Conservation (phyloP, 345 rosid genomes). For the Sonneratia alba region DNA sequence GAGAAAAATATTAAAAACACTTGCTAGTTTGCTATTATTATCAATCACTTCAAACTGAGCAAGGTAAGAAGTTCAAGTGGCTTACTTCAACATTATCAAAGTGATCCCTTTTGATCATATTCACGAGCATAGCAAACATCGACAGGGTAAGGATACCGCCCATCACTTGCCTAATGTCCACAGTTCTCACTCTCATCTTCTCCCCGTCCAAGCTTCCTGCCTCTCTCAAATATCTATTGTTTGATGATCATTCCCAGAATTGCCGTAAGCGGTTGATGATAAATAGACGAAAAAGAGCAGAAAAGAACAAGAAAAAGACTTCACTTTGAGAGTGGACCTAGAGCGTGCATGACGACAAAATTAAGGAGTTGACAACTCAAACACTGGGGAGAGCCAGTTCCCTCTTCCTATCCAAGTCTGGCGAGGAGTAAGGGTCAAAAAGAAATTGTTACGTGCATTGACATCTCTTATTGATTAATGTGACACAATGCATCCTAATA, state of each 20-base stretch:
- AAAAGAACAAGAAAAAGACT: not conserved
- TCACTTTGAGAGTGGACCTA: no score
- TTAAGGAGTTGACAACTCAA: not conserved
- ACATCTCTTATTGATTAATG: no score
- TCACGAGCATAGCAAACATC: constrained; percentile 24
- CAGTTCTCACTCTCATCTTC: not conserved
- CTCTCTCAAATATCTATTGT: not conserved
- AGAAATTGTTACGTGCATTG: no score
- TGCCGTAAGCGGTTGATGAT: not conserved
- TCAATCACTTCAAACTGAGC: not conserved
- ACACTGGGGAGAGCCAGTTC: not conserved
- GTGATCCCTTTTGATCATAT: constrained; percentile 32
- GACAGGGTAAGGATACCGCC: constrained; percentile 4
- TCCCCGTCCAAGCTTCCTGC: not conserved
- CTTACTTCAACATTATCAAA: constrained; percentile 19
- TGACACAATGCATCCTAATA: no score
- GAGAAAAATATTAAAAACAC: no score
- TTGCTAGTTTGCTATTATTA: not conserved
- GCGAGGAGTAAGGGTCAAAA: no score
- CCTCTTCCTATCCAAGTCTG: no score
- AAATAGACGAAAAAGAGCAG: not conserved
- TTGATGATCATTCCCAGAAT: not conserved
- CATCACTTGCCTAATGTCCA: constrained; percentile 7
- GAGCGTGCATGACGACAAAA: not conserved
- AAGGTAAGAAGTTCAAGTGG: not conserved